Evolutionary conservation across 1,139 yeast species (phyloP), one percentile per base, ranked within the genome.

Genomic region (Debaryomyces singareniensis): DNA sequence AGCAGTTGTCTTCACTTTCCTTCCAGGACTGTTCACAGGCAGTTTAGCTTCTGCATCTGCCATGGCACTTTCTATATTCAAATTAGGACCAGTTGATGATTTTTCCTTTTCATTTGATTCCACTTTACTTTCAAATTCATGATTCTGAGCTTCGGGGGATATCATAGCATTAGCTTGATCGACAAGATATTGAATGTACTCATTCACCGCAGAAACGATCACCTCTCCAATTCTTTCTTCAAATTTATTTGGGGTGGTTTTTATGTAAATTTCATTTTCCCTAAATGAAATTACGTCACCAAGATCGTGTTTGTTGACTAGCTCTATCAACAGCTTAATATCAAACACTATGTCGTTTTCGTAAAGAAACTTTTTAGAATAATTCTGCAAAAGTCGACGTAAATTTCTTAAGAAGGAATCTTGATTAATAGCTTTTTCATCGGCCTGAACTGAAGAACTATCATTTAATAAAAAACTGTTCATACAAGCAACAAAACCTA

Each of bases 401-500:
- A 54, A 33, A 16, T 44, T 47, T 11, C 27, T 23, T 5, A 55
- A 24, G 27, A 56, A 52, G 22, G 32, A 28, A 13, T 38, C 34
- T 33, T 1, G 47, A 42, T 29, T 37, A 40, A 26, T 10, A 10
- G 24, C 11, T 5, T 36, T 30, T 13, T 43, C 45, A 11, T 34
- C 28, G 13, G 31, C 29, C 3, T 20, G 20, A 2, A 21, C 29
- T 13, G 41, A 37, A 26, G 41, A 40, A 16, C 39, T 35, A 28
- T 45, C 43, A 24, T 58, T 41, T 4, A 46, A 30, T 22, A 18
- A n/a, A 18, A 18, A 7, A 7, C 38, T 40, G 38, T 60, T 56
- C 34, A 61, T 45, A 5, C 60, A 45, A 5, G 67, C 47, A 10
- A 59, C 60, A 5, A 60, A 44, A 10, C 60, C 44, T 16, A 59